Base-by-base conservation (phyloP, 768 basidiomycete genomes). In the Suillus decipiens region DNA sequence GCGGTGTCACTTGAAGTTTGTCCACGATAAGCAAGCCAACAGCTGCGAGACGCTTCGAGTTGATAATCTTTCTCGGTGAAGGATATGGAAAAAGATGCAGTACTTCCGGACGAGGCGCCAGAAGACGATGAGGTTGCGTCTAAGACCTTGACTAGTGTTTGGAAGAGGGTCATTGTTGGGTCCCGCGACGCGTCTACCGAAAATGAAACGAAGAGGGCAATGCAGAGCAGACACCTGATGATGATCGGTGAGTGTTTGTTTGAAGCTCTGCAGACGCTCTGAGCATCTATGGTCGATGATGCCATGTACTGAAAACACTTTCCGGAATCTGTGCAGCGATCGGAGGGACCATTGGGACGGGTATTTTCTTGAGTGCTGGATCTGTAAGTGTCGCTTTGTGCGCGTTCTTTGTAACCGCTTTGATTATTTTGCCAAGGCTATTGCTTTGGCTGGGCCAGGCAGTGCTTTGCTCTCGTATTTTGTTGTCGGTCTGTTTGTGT, bases 391-490 rank as follows among this genome's bases (percentile, higher is more conserved):
- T 28, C 17, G 28, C 39, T 41, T 15, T 56, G 34, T 58, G n/a
- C 36, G 22, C 39, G 33, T n/a, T 33, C 34, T 36, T 41, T 47
- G n/a, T 48, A 55, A 28, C 50, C 14, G 41, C 34, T 22, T 41
- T 36, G 22, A 59, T 22, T 19, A 47, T 39, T 14, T 15, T 2
- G 19, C 11, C 36, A 39, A 84, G 82, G 80, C 86, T 5, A 80
- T 88, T 34, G 79, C 82, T 5, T 70, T 81, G 5, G 86, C 86
- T 41, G 87, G 87, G 45, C 86, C 87, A 9, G 86, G 80, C 19
- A 86, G 86, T 64, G 80, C 87, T n/a, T 71, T 89, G 19, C 69
- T 89, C 2, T 85, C 86, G 1, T 89, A 87, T 71, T 75, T 80
- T 31, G 79, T 86, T 55, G 84, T 87, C 57, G 86, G 86, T 19